Evolutionary conservation across 1,139 yeast species (phyloP).

Genomic region (Chernovozyma sophiae-reginae): DNA sequence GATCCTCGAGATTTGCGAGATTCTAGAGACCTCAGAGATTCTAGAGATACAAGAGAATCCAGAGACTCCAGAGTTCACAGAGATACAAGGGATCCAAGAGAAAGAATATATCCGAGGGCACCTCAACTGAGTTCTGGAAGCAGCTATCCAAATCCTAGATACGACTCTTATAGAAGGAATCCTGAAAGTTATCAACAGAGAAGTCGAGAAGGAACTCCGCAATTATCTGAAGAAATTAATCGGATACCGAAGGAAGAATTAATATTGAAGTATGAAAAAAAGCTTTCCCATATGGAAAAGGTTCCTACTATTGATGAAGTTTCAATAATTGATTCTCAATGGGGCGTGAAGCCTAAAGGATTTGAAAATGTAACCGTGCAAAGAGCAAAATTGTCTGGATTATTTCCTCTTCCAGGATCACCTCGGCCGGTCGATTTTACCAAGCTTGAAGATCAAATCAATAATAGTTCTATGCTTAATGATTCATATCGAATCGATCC

Average conservation of each 20-base stretch:
- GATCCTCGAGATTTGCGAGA: slow-evolving; percentile 3
- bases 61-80: too few relatives aligned
- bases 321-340: slow-evolving; percentile 48
- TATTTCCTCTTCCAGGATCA: slow-evolving; percentile 74
- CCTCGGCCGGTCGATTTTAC: slow-evolving; percentile 55
- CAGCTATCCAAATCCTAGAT: not conserved
- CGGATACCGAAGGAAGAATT: slow-evolving; percentile 17
- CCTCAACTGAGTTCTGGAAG: not conserved
- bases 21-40: not conserved
- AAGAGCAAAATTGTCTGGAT: slow-evolving; percentile 76
- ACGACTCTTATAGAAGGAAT: not conserved
- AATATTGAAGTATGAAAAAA: slow-evolving; percentile 17
- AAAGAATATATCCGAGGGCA: not conserved
- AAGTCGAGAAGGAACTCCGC: slow-evolving; percentile 1
- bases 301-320: slow-evolving; percentile 25
- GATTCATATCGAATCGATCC: slow-evolving; percentile 49
- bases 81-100: not conserved
- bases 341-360: slow-evolving; percentile 77
- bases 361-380: slow-evolving; percentile 75
- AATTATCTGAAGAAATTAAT: not conserved
- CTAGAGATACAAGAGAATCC: not conserved
- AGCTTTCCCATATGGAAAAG: slow-evolving; percentile 19
- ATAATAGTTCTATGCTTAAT: slow-evolving; percentile 33
- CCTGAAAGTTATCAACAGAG: not conserved
- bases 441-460: slow-evolving; percentile 43